These are phyloP conservation scores for Kurtzmaniella quercitrusa DNA, from an alignment of 1,139 yeast species.

Conservation along the genomic window DNA sequence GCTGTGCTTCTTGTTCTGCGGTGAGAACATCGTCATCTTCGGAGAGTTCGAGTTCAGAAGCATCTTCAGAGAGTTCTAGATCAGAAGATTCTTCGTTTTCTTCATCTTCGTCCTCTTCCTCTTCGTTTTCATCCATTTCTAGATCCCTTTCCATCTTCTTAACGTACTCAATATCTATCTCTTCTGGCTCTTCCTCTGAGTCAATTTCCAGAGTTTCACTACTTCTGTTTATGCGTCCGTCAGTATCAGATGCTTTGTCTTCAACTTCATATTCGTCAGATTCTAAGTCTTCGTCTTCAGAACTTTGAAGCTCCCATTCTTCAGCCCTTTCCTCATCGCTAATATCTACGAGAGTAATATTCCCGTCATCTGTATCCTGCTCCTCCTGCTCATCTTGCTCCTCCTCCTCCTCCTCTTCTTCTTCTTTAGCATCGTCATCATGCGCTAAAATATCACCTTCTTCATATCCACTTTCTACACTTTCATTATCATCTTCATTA, in stretches of 20 bases:
- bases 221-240: conserved; percentile 6
- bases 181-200: conserved; percentile 14
- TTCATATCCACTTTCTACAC: conserved; percentile 13
- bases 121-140: conserved; percentile 12
- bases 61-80: conserved; percentile 13
- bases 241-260: conserved; percentile 5
- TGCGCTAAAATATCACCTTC: not conserved
- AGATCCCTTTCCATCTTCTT: conserved; percentile 20
- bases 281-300: conserved; percentile 19
- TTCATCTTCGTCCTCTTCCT: conserved; percentile 19
- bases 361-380: conserved; percentile 12
- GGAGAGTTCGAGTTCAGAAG: conserved; percentile 27
- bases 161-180: conserved; percentile 27
- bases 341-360: not conserved
- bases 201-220: conserved; percentile 12
- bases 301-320: conserved; percentile 21
- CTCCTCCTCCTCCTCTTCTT: conserved; percentile 10
- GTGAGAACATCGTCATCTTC: conserved; percentile 23
- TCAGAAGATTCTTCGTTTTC: conserved; percentile 9
- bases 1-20: conserved; percentile 14
- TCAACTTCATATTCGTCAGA: conserved; percentile 10
- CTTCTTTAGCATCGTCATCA: conserved; percentile 6
- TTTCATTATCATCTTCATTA: conserved; percentile 23
- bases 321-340: conserved; percentile 14
- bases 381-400: conserved; percentile 14